These are phyloP conservation scores for Aegilops sharonensis DNA, from an alignment of 176 grass and related monocot genomes.

Conservation along the genomic window DNA sequence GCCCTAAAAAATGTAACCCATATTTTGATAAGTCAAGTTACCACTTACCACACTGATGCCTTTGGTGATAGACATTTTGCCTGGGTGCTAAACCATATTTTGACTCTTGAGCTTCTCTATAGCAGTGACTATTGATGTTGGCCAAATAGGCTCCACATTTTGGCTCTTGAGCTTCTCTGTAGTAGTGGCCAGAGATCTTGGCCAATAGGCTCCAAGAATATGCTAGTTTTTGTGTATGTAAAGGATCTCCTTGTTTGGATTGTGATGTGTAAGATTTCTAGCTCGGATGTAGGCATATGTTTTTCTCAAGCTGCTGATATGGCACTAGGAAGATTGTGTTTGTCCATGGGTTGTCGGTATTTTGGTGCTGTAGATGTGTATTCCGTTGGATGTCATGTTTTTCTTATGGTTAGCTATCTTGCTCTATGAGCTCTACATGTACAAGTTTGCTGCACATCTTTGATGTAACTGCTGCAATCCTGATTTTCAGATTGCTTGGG, in stretches of 20 bases:
- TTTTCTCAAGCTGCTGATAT: conserved; percentile 16
- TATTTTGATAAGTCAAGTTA: not conserved
- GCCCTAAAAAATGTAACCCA: conserved; percentile 3
- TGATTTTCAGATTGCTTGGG: conserved; percentile 81
- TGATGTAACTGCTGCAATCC: conserved; percentile 24
- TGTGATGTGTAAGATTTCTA: conserved; percentile 8
- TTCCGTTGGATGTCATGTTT: conserved; percentile 3
- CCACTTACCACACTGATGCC: not conserved
- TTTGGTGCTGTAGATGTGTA: conserved; percentile 12
- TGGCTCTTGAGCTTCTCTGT: not conserved
- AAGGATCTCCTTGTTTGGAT: not conserved
- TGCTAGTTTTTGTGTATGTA: not conserved
- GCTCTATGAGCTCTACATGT: not conserved
- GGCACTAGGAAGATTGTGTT: not conserved
- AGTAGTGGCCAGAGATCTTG: not conserved
- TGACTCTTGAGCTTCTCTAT: not conserved
- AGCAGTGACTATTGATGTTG: not conserved
- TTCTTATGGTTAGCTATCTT: conserved; percentile 27
- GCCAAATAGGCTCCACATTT: conserved; percentile 4
- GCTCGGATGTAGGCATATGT: not conserved
- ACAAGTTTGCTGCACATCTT: not conserved
- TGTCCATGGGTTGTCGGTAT: not conserved
- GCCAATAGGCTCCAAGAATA: not conserved
- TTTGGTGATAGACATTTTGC: not conserved
- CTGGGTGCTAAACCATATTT: not conserved